These are phyloP conservation scores for Wickerhamomyces hampshirensis DNA, from an alignment of 805 yeast species.

Conservation along the genomic window DNA sequence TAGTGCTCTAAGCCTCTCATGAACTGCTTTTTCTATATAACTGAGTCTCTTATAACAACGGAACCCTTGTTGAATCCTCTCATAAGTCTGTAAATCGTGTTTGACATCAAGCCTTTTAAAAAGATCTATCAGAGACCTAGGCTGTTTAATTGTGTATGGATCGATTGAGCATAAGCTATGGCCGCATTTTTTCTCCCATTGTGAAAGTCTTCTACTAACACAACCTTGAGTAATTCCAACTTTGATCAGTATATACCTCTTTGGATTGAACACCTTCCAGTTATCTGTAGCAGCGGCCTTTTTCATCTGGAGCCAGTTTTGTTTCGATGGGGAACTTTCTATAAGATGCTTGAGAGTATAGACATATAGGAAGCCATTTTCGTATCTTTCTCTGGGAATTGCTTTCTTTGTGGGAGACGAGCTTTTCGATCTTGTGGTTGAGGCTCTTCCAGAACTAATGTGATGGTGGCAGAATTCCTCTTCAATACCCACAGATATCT, in stretches of 20 bases:
- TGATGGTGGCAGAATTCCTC: conserved; percentile 17
- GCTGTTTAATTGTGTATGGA: conserved; percentile 9
- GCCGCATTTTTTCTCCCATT: conserved; percentile 24
- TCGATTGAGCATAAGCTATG: conserved; percentile 15
- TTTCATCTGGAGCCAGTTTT: conserved; percentile 19
- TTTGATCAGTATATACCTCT: conserved; percentile 18
- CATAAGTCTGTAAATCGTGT: conserved; percentile 4
- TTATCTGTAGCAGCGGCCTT: conserved; percentile 1
- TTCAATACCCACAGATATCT: conserved; percentile 2
- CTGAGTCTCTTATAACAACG: conserved; percentile 7
- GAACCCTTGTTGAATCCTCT: conserved; percentile 13
- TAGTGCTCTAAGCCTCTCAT: conserved; percentile 7
- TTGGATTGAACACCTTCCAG: conserved; percentile 18
- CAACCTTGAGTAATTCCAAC: conserved; percentile 22
- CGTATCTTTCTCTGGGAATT: conserved; percentile 1
- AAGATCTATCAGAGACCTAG: conserved; percentile 2
- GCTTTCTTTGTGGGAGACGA: neutral
- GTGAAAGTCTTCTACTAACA: conserved; percentile 15
- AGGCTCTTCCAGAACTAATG: neutral
- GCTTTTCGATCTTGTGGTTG: conserved; percentile 5
- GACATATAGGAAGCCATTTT: conserved; percentile 21
- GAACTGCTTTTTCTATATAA: conserved; percentile 18
- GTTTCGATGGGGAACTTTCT: conserved; percentile 9
- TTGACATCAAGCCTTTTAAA: conserved; percentile 7
- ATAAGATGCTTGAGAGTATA: conserved; percentile 21